Evolutionary conservation across 805 yeast genomes (phyloP).

Genomic region (Torulaspora indica): DNA sequence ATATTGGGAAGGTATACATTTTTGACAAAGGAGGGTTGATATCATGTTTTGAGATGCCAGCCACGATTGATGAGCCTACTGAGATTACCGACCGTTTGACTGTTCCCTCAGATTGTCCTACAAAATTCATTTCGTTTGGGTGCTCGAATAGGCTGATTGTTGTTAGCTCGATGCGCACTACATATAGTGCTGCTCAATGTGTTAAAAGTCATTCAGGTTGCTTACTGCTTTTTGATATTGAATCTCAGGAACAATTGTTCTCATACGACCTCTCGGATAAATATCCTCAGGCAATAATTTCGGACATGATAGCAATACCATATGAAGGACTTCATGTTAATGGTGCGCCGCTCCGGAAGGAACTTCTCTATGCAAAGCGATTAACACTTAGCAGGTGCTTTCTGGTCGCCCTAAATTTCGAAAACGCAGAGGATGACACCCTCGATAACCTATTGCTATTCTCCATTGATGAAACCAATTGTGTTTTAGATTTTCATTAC

Average conservation of each 20-base stretch:
- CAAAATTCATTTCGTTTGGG: conserved; percentile 16
- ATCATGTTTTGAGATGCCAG: conserved; percentile 4
- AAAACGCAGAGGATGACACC: conserved; percentile 31
- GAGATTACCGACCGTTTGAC: conserved; percentile 1
- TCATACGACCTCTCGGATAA: conserved; percentile 13
- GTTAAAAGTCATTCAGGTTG: conserved; percentile 8
- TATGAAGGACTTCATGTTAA: conserved; percentile 2
- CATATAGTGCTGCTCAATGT: conserved; percentile 6
- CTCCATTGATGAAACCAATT: conserved; percentile 36
- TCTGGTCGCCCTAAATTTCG: conserved; percentile 35
- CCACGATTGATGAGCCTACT: background rate
- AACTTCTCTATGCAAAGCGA: conserved; percentile 33
- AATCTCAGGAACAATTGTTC: conserved; percentile 5
- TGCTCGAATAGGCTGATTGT: conserved; percentile 19
- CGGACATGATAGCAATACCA: conserved; percentile 22
- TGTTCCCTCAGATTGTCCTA: conserved; percentile 8
- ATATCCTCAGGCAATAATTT: conserved; percentile 22
- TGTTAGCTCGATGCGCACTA: conserved; percentile 12
- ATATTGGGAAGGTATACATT: background rate
- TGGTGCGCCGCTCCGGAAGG: background rate
- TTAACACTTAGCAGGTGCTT: conserved; percentile 37
- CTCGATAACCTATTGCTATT: conserved; percentile 34
- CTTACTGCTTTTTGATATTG: conserved; percentile 19
- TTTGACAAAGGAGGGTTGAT: conserved; percentile 2
- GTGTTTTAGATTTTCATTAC: conserved; percentile 29